Conservation (phyloP, 805 yeast species). For the Metschnikowia borealis region DNA sequence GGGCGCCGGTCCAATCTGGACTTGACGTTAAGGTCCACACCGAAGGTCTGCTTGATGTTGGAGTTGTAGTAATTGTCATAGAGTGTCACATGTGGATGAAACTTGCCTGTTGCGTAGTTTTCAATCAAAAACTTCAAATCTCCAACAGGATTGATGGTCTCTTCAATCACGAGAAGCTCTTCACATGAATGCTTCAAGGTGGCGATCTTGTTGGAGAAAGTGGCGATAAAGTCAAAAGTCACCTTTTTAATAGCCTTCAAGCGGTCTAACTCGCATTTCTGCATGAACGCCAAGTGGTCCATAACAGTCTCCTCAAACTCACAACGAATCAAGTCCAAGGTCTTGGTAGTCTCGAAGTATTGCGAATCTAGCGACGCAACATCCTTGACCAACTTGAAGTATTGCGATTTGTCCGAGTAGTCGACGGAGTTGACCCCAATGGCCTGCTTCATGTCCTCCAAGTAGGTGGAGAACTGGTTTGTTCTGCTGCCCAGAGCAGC, state of each 20-base stretch:
- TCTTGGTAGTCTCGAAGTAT: slow-evolving; percentile 46
- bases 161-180: slow-evolving; percentile 60
- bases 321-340: slow-evolving; percentile 64
- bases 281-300: slow-evolving; percentile 74
- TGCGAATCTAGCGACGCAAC: slow-evolving; percentile 53
- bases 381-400: slow-evolving; percentile 51
- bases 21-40: slow-evolving; percentile 69
- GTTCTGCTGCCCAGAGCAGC: slow-evolving; percentile 15
- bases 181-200: slow-evolving; percentile 57
- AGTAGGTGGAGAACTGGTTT: slow-evolving; percentile 25
- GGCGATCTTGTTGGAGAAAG: slow-evolving; percentile 57
- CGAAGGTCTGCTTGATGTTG: slow-evolving; percentile 67
- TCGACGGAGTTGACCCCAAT: slow-evolving; percentile 42
- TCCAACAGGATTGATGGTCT: slow-evolving; percentile 62
- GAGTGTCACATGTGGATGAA: slow-evolving; percentile 64
- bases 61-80: slow-evolving; percentile 80
- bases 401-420: slow-evolving; percentile 47
- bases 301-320: slow-evolving; percentile 68
- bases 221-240: slow-evolving; percentile 64
- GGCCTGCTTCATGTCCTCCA: slow-evolving; percentile 44
- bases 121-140: slow-evolving; percentile 67
- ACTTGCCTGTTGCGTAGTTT: slow-evolving; percentile 68
- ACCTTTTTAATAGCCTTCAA: slow-evolving; percentile 72
- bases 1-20: slow-evolving; percentile 67
- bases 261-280: slow-evolving; percentile 77